Evolutionary conservation across 257 asterid species (phyloP), one percentile per base, ranked within the genome.

Genomic region (Echites panduratus): DNA sequence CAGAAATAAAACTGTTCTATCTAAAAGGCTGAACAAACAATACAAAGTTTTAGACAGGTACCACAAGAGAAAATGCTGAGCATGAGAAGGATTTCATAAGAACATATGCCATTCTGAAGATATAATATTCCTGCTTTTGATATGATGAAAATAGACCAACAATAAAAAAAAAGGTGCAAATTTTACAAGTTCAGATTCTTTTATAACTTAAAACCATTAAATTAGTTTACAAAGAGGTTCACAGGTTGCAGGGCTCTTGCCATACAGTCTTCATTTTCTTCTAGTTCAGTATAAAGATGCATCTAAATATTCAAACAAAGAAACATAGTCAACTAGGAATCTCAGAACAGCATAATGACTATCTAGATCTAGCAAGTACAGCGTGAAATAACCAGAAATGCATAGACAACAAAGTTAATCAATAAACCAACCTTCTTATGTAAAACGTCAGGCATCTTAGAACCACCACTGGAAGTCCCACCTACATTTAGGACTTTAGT

Each of bases 341-440:
- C 40, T 26, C 64, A 58, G 40, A 26, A 26, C 3, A 58, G 64
- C 19, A 58, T 24, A 58, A 24, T 26, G 38, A 26, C 32, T 10
- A 58, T 5, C 24, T 26, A 26, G 19, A 26, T 11, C 64, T 24
- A 26, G 32, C 64, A 62, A 14, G 22, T 26, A 32, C 45, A 7
- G 40, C 29, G 38, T 68, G 41, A 54, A 44, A 44, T 1, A 26
- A 45, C 22, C 7, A 14, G 48, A 45, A 24, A 47, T 44, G 26
- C 40, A 68, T 43, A 68, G 58, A 38, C 27, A 64, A 64, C 8
- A n/a, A n/a, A n/a, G 29, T 41, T 64, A 20, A 64, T 64, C 69
- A 64, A 64, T 7, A 64, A 52, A 68, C 87, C 74, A 84, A 95
- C 99, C 99, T 89, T 95, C 84, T 91, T 90, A 79, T 83, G 96